A percentile compares a stretch with the other conserved stretches of the same genome.
Conservation (phyloP, 257 asterid genomes). For the Voacanga thouarsii region DNA sequence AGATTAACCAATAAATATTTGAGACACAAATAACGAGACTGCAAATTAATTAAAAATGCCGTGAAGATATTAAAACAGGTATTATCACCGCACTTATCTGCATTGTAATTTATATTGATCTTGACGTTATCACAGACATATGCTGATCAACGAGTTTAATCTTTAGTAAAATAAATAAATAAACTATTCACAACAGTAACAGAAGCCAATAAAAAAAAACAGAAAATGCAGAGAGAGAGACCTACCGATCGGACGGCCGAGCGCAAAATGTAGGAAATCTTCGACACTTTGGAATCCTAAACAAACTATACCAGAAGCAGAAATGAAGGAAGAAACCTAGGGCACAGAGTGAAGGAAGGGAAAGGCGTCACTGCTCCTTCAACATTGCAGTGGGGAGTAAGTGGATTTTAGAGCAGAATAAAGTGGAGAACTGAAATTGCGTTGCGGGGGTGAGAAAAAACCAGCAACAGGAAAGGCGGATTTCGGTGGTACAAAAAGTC, state of each 20-base stretch:
- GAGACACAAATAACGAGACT: constrained; percentile 1
- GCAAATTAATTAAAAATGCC: not conserved
- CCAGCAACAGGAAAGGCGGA: not conserved
- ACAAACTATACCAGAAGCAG: not conserved
- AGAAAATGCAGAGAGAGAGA: not conserved
- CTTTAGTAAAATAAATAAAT: too few relatives aligned
- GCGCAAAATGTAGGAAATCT: constrained; percentile 22
- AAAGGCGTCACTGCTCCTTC: not conserved
- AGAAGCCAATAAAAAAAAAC: not conserved
- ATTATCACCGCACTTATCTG: not conserved
- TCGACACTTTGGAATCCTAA: not conserved
- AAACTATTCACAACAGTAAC: not conserved
- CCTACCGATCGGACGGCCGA: constrained; percentile 30
- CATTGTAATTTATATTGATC: not conserved
- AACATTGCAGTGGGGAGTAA: not conserved
- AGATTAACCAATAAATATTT: constrained; percentile 6
- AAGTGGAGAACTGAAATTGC: constrained; percentile 6
- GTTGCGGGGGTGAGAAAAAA: not conserved
- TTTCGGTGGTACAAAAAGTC: constrained; percentile 4
- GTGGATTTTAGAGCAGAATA: not conserved
- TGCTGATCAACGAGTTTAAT: not conserved
- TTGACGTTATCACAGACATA: not conserved
- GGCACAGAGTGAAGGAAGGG: not conserved
- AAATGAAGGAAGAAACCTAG: not conserved
- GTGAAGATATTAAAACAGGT: not conserved